Percentiles rank a stretch among this genome's conserved stretches.
Conservation (phyloP, 305 asterid genomes). For the Fraxinus angustifolia region DNA sequence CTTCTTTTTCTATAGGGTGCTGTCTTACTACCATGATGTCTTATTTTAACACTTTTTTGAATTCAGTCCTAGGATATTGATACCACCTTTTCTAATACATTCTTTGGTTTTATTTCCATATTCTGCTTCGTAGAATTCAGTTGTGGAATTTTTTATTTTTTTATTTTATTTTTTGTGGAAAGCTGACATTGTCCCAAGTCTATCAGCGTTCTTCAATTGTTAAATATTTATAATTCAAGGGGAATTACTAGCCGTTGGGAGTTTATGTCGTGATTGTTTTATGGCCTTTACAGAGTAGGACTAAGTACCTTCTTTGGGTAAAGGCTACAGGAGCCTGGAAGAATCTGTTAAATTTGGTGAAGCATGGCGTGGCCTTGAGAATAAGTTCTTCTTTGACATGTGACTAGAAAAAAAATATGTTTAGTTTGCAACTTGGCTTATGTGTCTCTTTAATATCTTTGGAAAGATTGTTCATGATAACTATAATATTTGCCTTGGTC, state of each 20-base stretch:
- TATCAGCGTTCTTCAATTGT: neutral
- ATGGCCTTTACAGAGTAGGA: slow-evolving; percentile 1
- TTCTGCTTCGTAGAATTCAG: neutral
- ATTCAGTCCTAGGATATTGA: neutral
- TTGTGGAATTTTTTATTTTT: neutral
- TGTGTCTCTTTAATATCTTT: neutral
- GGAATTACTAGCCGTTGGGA: neutral
- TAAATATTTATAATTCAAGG: slow-evolving; percentile 5
- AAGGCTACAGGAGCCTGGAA: slow-evolving; percentile 1
- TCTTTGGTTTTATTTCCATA: neutral
- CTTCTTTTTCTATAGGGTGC: slow-evolving; percentile 5
- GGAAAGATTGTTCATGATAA: slow-evolving; percentile 3
- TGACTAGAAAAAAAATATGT: neutral
- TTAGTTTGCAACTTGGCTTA: neutral
- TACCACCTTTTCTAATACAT: neutral
- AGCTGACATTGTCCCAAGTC: neutral
- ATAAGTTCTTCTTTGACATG: neutral
- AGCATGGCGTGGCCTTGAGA: neutral
- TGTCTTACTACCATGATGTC: neutral
- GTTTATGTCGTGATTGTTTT: neutral
- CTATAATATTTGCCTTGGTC: slow-evolving; percentile 3
- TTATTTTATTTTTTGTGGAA: neutral
- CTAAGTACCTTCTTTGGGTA: neutral
- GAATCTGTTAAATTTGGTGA: slow-evolving; percentile 12
- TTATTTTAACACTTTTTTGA: neutral